phyloP scores from a whole-genome alignment of 768 basidiomycete species.

The Boletus rubescentipes region DNA sequence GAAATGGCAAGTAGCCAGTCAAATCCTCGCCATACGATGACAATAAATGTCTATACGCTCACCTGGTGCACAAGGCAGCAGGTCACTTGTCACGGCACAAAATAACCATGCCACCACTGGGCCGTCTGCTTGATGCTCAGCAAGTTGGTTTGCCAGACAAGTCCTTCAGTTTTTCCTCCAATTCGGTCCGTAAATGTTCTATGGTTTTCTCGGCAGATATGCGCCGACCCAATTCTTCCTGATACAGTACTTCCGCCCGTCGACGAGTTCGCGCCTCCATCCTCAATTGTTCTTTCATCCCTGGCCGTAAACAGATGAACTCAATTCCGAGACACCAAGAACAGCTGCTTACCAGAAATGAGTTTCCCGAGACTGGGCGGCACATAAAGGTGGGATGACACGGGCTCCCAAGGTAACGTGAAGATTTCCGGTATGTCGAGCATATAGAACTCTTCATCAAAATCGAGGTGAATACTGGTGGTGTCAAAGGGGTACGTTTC shows the following conservation, averaged over 20 bases:
- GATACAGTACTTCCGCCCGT: slow-evolving; percentile 33
- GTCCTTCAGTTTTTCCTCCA: slow-evolving; percentile 2
- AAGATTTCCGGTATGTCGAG: slow-evolving; percentile 35
- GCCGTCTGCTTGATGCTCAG: neutral
- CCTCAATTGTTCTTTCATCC: slow-evolving; percentile 36
- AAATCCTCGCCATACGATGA: too few species aligned
- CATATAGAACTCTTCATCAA: slow-evolving; percentile 32
- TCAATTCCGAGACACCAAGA: neutral
- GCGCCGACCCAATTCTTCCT: slow-evolving; percentile 32
- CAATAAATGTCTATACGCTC: too few species aligned
- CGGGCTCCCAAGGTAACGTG: slow-evolving; percentile 34
- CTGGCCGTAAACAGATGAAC: slow-evolving; percentile 7
- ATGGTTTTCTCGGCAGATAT: slow-evolving; percentile 30
- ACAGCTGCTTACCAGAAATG: slow-evolving; percentile 30
- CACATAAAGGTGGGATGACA: slow-evolving; percentile 31
- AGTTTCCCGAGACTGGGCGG: slow-evolving; percentile 37
- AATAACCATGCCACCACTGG: neutral
- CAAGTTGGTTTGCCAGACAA: neutral
- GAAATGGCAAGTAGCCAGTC: neutral
- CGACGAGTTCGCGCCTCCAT: slow-evolving; percentile 33
- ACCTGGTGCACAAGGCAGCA: neutral
- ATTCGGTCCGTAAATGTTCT: slow-evolving; percentile 13
- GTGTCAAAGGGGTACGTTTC: neutral
- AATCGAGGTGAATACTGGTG: neutral
- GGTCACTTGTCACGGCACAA: neutral